Evolutionary conservation across 2,329 filamentous ascomycete genomes (phyloP), one percentile per base, ranked within the genome.

Genomic region (Aspergillus ustus): DNA sequence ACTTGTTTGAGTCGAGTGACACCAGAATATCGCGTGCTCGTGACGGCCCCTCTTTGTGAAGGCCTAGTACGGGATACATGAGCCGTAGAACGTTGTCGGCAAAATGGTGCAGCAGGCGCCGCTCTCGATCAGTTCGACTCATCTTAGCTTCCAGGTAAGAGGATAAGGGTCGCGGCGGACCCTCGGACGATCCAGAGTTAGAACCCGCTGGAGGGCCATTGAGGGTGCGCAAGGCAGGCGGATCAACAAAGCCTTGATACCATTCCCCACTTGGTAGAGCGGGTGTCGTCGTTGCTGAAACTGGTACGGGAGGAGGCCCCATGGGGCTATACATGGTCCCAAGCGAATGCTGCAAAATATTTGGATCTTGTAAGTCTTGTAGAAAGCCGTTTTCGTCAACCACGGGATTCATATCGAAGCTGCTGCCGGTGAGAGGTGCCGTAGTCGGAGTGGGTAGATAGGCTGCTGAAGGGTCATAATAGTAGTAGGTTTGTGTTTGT

Each of bases 21-120:
- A 90, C 91, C 15, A 97, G 85, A 67, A 98, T 89, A 63, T 96
- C 85, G 70, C 94, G 90, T 1, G 90, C 88, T 63, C 89, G 87
- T 44, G 92, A 89, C 1, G 89, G 91, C 31, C 92, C 92, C 70
- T 91, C 90, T 74, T 95, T 91, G 75, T 95, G 96, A 49, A 89
- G 88, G 77, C 97, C 93, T 31, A 97, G 85, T 59, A 98, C 89
- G 17, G 94, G 94, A 78, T 63, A 62, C 0, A 62, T 46, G 3
- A 66, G 87, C 43, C 91, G 91, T 57, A 96, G 83, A 31, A 98
- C 93, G 64, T 89, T 90, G 68, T 92, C 87, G 66, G 7, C 31
- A 34, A 34, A 34, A 7, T 34, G 31, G 7, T 34, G 7, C 2
- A 34, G 31, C 7, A 34, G 7, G 2, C 3, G 2, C 8, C 52